Evolutionary conservation across 495 filamentous ascomycete species (phyloP), one percentile per base, ranked within the genome.

Genomic region (Penicillium alfredii): DNA sequence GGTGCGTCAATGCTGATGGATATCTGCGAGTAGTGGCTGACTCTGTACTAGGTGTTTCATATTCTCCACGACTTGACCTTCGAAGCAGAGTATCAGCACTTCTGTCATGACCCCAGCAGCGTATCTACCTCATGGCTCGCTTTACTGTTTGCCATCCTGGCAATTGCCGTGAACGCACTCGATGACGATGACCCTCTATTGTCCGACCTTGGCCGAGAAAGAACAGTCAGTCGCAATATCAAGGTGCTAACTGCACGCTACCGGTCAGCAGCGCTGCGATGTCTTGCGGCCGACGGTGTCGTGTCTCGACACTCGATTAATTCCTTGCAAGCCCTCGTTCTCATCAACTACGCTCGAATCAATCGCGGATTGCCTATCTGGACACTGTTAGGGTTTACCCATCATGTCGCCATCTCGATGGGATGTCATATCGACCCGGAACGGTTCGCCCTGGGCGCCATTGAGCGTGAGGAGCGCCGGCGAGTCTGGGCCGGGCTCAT

Each of bases 61-160:
- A 69, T 70, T 39, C 55, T 73, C 6, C 69, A 71, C 33, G 69
- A 71, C 34, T 49, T 68, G 33, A 69, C 66, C 1, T 72, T 72
- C 20, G 63, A 68, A 20, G 56, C 63, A 4, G 64, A 72, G 22
- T 72, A 71, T 45, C 56, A 63, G 25, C 57, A 61, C 9, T 71
- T 71, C 24, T 63, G 60, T 25, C 58, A 64, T 40, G 55, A 71
- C 19, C 63, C 68, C 0, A 47, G 50, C 23, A 64, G 60, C 30
- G 60, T 64, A 2, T 58, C 61, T 13, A 52, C 48, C 0, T 58
- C 66, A 24, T 71, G 64, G 66, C 49, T 71, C 13, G 60, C 64
- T 20, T 44, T 73, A 6, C 44, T 73, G 5, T 73, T 73, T 29
- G 58, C 60, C 11, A 55, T 71, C 21, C 43, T 73, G 9, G 55